Percentiles rank a stretch among this genome's conserved stretches.
Conservation (phyloP, 768 basidiomycete genomes). For the Calvatia gigantea region DNA sequence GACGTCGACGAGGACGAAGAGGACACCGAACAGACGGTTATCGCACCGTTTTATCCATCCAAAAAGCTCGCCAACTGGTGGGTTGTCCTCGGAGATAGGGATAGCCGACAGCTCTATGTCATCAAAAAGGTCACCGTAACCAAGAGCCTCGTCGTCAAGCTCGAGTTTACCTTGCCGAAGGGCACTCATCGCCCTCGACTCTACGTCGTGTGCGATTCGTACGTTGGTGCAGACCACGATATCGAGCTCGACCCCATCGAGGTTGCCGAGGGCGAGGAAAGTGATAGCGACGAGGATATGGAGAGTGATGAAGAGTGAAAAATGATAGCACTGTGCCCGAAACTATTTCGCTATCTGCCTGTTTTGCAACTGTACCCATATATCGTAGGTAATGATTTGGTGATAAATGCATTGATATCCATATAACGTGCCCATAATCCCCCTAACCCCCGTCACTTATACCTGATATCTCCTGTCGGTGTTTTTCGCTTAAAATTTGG, state of each 20-base stretch:
- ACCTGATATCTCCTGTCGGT: no score
- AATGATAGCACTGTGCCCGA: no score
- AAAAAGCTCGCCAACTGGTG: conserved; percentile 97
- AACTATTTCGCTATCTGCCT: neutral
- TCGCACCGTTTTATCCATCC: conserved; percentile 91
- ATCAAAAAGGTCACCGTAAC: conserved; percentile 89
- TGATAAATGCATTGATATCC: no score
- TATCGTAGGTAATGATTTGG: no score
- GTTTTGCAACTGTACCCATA: no score
- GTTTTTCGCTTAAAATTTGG: no score
- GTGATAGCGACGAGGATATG: conserved; percentile 77
- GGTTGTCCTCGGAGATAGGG: conserved; percentile 89
- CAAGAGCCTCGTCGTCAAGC: conserved; percentile 79
- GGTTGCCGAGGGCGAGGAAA: conserved; percentile 89
- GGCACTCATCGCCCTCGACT: conserved; percentile 81
- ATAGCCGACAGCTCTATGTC: conserved; percentile 76
- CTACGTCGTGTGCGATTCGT: conserved; percentile 91
- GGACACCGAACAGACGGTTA: conserved; percentile 71
- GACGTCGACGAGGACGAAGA: conserved; percentile 81
- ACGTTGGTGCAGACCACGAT: conserved; percentile 90
- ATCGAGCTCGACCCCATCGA: conserved; percentile 79
- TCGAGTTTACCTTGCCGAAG: conserved; percentile 86
- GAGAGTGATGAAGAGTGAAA: conserved; percentile 51
- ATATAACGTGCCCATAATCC: no score
- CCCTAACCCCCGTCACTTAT: no score